Conservation (phyloP, 192 early-diverging fungal species). For the Umbelopsis sp. region DNA sequence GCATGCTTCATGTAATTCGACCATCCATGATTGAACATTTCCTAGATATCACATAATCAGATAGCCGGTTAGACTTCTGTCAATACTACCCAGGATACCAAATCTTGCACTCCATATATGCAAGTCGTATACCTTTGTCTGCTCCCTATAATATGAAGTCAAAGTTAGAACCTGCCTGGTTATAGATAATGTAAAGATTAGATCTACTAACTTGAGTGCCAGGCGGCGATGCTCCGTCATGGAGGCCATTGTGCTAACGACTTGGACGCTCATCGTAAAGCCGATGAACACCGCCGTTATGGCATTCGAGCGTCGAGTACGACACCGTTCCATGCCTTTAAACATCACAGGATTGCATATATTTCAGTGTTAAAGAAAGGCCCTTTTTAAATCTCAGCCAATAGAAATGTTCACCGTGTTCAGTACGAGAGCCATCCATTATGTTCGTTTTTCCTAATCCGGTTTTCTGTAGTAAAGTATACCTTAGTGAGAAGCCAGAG, state of each 20-base stretch:
- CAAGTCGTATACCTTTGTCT: slow-evolving; percentile 22
- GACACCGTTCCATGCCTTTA: not conserved
- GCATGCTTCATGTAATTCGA: slow-evolving; percentile 80
- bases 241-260: not conserved
- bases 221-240: slow-evolving; percentile 26
- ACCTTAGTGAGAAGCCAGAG: no score
- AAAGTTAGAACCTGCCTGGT: not conserved
- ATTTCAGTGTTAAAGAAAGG: no score
- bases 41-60: slow-evolving; percentile 33
- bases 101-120: not conserved
- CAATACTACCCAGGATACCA: no score
- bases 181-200: not conserved
- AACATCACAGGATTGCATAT: not conserved
- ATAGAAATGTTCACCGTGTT: no score
- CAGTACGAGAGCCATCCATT: no score
- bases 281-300: not conserved
- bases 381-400: no score
- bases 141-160: slow-evolving; percentile 8
- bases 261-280: not conserved
- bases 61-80: no score
- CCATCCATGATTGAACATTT: slow-evolving; percentile 82
- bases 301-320: not conserved
- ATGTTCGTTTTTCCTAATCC: no score
- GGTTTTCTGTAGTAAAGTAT: no score
- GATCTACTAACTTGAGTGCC: slow-evolving; percentile 26